Base-by-base conservation (phyloP, 2,329 filamentous ascomycete species). In the Ascosphaera aggregata region DNA sequence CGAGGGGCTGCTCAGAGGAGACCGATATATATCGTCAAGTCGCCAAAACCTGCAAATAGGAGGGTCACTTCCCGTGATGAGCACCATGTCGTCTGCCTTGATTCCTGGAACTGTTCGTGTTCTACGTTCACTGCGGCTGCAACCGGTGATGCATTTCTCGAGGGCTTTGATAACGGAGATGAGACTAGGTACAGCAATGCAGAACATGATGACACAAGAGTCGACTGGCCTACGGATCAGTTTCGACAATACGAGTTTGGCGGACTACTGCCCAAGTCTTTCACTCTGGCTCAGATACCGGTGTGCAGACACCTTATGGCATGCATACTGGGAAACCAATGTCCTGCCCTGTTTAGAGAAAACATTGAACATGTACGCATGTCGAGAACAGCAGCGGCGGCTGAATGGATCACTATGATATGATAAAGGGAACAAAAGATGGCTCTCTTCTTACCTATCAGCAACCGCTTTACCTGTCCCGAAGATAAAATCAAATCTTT, bases 221-320 rank as follows among this genome's bases (percentile, higher is more conserved):
- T n/a, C n/a, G n/a, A n/a, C n/a, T n/a, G n/a, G n/a, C n/a, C n/a
- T n/a, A n/a, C n/a, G n/a, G n/a, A n/a, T n/a, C 60, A 2, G 54
- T 56, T 15, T 38, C 49, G 17, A 43, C 39, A 8, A 27, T 31
- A 38, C 40, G 19, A 17, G 34, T 36, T 40, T 35, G 42, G 38
- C 7, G 42, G 37, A 3, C 37, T 30, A 18, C 15, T 36, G 34
- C 37, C 41, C 17, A 22, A 31, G 36, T 36, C 46, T 34, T 43
- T 46, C 20, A 41, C 42, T 38, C 39, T 40, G 20, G 44, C 46
- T 11, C 46, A 27, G 11, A 5, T 47, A 11, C 47, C 56, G 3
- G 48, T 80, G 58, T 98, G 86, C 54, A 94, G 94, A 59, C 86
- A 98, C 56, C 57, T 95, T 3, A 66, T 95, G 13, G 86, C 86